Conservation (phyloP, 2,329 filamentous ascomycete species). For the Dactylella cylindrospora region DNA sequence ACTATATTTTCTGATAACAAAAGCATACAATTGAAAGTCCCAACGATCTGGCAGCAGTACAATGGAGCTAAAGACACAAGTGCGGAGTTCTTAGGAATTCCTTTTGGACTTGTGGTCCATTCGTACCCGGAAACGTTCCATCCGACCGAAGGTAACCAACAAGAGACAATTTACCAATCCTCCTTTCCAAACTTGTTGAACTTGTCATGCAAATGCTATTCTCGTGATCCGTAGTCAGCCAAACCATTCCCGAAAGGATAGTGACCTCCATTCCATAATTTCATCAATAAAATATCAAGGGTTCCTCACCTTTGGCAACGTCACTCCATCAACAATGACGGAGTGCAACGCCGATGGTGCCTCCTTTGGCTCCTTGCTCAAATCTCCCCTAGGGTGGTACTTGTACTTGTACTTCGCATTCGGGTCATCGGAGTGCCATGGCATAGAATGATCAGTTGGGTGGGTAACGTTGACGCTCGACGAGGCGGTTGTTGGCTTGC, state of each 20-base stretch:
- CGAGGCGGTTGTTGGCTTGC: conserved; percentile 78
- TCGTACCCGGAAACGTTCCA: no score
- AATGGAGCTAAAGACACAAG: no score
- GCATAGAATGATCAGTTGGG: conserved; percentile 77
- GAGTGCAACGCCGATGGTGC: conserved; percentile 94
- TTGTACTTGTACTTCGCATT: conserved; percentile 57
- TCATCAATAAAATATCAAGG: neutral
- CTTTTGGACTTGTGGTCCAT: no score
- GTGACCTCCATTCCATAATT: neutral
- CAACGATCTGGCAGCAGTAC: no score
- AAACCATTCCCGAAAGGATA: conserved; percentile 1
- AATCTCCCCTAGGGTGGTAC: conserved; percentile 84
- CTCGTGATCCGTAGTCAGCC: conserved; percentile 24
- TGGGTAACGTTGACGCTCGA: conserved; percentile 73
- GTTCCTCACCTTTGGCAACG: conserved; percentile 74
- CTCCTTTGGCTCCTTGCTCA: conserved; percentile 72
- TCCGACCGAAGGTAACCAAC: neutral
- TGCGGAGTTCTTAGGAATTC: no score
- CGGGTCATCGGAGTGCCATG: conserved; percentile 74
- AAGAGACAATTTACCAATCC: conserved; percentile 64
- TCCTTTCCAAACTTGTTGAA: conserved; percentile 99
- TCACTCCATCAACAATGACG: conserved; percentile 90
- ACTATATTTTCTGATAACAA: no score
- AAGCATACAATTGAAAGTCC: no score
- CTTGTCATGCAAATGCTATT: conserved; percentile 83